Conservation (phyloP, 768 basidiomycete genomes). For the Baorangia bicolor region DNA sequence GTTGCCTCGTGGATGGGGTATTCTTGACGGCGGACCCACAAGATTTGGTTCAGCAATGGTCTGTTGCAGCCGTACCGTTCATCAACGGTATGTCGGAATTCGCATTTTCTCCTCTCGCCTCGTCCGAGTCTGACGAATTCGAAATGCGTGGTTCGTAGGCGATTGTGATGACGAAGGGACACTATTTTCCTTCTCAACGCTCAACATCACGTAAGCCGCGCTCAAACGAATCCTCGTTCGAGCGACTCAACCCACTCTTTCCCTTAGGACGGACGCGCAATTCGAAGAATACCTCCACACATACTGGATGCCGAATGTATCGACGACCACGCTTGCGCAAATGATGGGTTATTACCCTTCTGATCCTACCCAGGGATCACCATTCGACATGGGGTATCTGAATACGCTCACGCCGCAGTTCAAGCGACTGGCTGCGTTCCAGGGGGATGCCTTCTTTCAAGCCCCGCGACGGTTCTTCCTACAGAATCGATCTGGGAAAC, state of each 20-base stretch:
- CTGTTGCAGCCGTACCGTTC: conserved; percentile 26
- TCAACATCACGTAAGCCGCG: conserved; percentile 51
- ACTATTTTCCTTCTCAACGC: conserved; percentile 43
- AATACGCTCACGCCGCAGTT: conserved; percentile 49
- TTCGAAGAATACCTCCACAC: conserved; percentile 34
- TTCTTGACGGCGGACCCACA: conserved; percentile 37
- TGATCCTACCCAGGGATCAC: conserved; percentile 46
- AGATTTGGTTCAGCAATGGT: conserved; percentile 33
- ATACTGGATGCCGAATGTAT: conserved; percentile 28
- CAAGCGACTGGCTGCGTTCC: conserved; percentile 50
- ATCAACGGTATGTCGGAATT: conserved; percentile 3
- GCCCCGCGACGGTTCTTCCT: conserved; percentile 49
- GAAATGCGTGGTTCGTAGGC: conserved; percentile 24
- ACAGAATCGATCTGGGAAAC: conserved; percentile 35
- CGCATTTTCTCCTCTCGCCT: neutral
- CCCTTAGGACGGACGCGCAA: conserved; percentile 23
- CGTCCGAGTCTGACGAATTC: too few relatives aligned
- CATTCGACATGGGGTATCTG: conserved; percentile 45
- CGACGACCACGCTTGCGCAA: conserved; percentile 21
- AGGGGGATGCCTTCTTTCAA: conserved; percentile 52
- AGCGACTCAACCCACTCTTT: neutral
- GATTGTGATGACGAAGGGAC: conserved; percentile 45
- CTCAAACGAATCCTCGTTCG: too few relatives aligned
- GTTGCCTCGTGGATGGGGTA: conserved; percentile 40
- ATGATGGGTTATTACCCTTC: conserved; percentile 38